Evolutionary conservation across 2,329 filamentous ascomycete genomes (phyloP), one percentile per base, ranked within the genome.

Genomic region (Aspergillus sp.): DNA sequence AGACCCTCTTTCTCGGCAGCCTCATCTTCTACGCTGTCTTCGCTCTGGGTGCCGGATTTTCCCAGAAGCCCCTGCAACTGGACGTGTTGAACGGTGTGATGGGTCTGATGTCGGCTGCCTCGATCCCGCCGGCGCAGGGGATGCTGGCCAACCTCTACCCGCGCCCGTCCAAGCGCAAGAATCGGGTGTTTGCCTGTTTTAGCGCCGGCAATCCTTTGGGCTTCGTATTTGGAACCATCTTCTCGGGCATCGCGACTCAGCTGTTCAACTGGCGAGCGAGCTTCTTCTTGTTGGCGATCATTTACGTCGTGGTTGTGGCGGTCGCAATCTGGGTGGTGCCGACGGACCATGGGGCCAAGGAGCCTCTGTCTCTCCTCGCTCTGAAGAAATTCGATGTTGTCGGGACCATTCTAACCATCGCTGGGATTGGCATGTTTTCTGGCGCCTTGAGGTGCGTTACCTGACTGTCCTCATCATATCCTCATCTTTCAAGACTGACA

Each of bases 371-470:
- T 27, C 8, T 23, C 5, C 39, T 32, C 8, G 41, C 53, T 3
- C 5, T 55, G 23, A 55, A 47, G 27, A 30, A 68, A 41, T 85
- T 90, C 66, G 88, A 90, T 73, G 71, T 85, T 6, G 72, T 88
- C 0, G 88, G 88, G 0, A 87, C 85, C 0, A 67, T 82, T 1
- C 72, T 89, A 61, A 86, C 87, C 3, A 81, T 90, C 36, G 78
- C 83, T n/a, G 87, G 88, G 0, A 86, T 88, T 60, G 87, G 85
- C 3, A 81, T 87, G 78, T 85, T 89, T 68, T 87, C 85, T 13
- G 85, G 85, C 21, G 84, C 83, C 81, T 80, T 84, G 70, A 71
- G 81, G 78, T 52, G 39, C 3, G 54, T 57, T 47, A 11, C 32
- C 52, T 21, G 44, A 11, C 36, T 41, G 38, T 57, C 19, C 1